phyloP scores from a whole-genome alignment of 2,329 filamentous ascomycete genomes.

The Exophiala phaeomuriformis region DNA sequence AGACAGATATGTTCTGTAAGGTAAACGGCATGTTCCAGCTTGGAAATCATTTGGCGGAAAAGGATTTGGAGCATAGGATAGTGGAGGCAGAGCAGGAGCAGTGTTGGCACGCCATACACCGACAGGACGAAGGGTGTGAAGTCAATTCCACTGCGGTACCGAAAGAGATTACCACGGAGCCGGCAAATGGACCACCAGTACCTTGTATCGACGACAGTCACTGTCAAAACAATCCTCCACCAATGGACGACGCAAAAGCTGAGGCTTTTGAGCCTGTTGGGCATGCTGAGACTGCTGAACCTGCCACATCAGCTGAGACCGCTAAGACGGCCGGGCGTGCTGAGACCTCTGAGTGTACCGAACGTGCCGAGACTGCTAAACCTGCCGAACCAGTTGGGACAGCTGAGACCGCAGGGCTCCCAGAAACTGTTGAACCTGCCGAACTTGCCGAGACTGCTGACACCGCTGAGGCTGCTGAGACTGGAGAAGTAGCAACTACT shows the following conservation, averaged over 20 bases:
- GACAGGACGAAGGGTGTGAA: background rate
- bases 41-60: background rate
- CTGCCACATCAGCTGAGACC: no score
- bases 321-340: no score
- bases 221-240: background rate
- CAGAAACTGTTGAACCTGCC: no score
- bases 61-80: background rate
- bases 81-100: background rate
- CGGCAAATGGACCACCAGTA: background rate
- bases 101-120: background rate
- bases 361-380: no score
- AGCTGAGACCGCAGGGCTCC: no score
- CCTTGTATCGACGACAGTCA: background rate
- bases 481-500: background rate
- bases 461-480: no score
- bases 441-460: no score
- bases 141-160: background rate
- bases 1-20: background rate
- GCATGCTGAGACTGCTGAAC: no score
- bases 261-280: background rate
- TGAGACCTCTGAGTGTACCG: no score
- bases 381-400: no score
- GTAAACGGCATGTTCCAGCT: background rate
- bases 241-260: background rate
- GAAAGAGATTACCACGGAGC: background rate